Base-by-base conservation (phyloP, 805 yeast species). In the Cyberlindnera galapagoensis region DNA sequence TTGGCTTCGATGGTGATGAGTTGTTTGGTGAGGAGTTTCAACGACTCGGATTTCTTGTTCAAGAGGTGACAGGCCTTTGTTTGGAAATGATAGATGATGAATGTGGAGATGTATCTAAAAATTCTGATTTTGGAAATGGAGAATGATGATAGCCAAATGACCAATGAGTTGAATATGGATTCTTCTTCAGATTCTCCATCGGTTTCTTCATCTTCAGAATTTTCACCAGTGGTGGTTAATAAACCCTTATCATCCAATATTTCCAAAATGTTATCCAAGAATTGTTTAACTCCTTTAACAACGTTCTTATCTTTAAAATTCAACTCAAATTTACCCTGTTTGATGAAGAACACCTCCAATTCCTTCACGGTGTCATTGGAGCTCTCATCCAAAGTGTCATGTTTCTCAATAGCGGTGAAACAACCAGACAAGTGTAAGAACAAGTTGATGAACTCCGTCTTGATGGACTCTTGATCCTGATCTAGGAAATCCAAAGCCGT, bases 141-240 rank as follows among this genome's bases (percentile, higher is more conserved):
- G 33, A 88, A 60, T 0, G 86, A 70, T 1, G 80, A 67, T 11
- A 87, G 56, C 97, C 97, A 87, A 5, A 82, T 72, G 18, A 82
- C 50, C 3, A 84, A 34, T 35, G 73, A 73, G 26, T 64, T 75
- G 57, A 75, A 59, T 19, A 83, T 53, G 31, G 45, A 43, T 46
- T 37, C 51, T 1, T 62, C 60, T 2, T 69, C 57, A 7, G 48
- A 51, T 11, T 57, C 63, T 8, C 52, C 57, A 9, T 53, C 54
- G 5, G 47, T 46, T 13, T 54, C 57, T n/a, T 53, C 58, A 2
- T 51, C 47, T 7, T 55, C 58, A 2, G 46, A 44, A 6, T 49
- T 43, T 2, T 51, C 54, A 18, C 49, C 38, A 21, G 43, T 44
- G 11, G 57, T 65, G 47, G 71, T 80, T 9, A 85, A 51, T 7